phyloP scores from a whole-genome alignment of 2,329 filamentous ascomycete genomes.

The Aspergillus puulaauensis region DNA sequence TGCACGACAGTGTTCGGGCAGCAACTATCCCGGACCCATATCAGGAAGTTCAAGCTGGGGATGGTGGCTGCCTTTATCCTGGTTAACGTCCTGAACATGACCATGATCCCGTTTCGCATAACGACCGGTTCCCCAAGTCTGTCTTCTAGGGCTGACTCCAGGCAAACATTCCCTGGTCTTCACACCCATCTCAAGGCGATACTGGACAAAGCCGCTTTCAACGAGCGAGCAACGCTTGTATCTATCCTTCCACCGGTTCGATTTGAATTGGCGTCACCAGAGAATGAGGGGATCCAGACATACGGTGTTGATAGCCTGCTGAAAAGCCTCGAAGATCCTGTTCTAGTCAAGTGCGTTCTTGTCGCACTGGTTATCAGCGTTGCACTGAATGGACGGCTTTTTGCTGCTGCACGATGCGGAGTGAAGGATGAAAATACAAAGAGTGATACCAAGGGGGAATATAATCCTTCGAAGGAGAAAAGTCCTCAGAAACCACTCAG shows the following conservation, averaged over 20 bases:
- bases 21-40: conserved; percentile 80
- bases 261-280: conserved; percentile 73
- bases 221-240: conserved; percentile 68
- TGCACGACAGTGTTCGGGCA: conserved; percentile 68
- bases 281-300: background rate
- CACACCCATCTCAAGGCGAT: conserved; percentile 74
- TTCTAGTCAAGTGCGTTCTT: conserved; percentile 97
- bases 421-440: conserved; percentile 70
- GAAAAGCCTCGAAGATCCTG: conserved; percentile 91
- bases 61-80: conserved; percentile 93
- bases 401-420: conserved; percentile 94
- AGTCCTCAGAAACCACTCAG: background rate
- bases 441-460: no score
- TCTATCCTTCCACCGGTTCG: conserved; percentile 92
- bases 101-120: conserved; percentile 82
- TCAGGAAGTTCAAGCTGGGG: conserved; percentile 94
- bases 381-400: conserved; percentile 92
- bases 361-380: conserved; percentile 90
- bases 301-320: conserved; percentile 71
- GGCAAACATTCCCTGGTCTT: conserved; percentile 69
- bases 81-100: conserved; percentile 86
- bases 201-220: conserved; percentile 66
- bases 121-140: conserved; percentile 74
- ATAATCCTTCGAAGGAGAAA: background rate
- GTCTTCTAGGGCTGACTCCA: conserved; percentile 57